Percentiles rank a stretch among this genome's conserved stretches.
Evolutionary conservation across 208 protist species (phyloP).

Genomic region (Trypanosoma mega): DNA sequence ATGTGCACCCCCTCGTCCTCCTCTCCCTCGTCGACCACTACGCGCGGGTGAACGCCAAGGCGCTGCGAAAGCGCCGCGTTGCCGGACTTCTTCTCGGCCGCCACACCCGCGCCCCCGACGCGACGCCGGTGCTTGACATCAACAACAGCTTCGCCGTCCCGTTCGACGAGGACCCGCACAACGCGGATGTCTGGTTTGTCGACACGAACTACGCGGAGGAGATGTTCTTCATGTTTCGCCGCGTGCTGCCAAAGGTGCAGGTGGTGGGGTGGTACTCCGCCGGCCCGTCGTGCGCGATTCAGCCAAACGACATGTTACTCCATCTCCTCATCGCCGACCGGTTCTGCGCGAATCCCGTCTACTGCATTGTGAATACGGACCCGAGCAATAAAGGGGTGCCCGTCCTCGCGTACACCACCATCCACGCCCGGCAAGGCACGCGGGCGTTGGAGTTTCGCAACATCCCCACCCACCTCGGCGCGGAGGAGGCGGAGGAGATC

Average conservation of each 20-base stretch:
- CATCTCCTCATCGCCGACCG: slow-evolving; percentile 95
- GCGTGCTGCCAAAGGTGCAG: slow-evolving; percentile 97
- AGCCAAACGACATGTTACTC: slow-evolving; percentile 96
- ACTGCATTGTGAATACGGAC: slow-evolving; percentile 92
- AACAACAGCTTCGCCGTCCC: slow-evolving; percentile 99
- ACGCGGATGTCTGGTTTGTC: slow-evolving; percentile 98
- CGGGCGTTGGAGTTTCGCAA: slow-evolving; percentile 89
- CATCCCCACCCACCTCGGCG: slow-evolving; percentile 93
- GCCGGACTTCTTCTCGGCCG: slow-evolving; percentile 97
- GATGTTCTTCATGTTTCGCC: slow-evolving; percentile 99
- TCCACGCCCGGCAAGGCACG: slow-evolving; percentile 72
- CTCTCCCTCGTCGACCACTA: slow-evolving; percentile 99
- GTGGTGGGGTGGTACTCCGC: slow-evolving; percentile 99
- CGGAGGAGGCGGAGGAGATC: slow-evolving; percentile 98
- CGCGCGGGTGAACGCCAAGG: slow-evolving; percentile 94
- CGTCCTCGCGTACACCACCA: slow-evolving; percentile 90
- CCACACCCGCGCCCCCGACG: slow-evolving; percentile 48
- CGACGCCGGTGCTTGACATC: slow-evolving; percentile 80
- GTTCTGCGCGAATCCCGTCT: slow-evolving; percentile 92
- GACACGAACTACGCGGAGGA: slow-evolving; percentile 95
- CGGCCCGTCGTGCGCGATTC: slow-evolving; percentile 94
- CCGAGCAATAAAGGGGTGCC: slow-evolving; percentile 87
- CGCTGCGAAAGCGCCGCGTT: slow-evolving; percentile 93
- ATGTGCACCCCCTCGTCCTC: slow-evolving; percentile 98
- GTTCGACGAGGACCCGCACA: slow-evolving; percentile 98